phyloP scores from a whole-genome alignment of 106 monocot genomes.

The Iris macrosiphon region DNA sequence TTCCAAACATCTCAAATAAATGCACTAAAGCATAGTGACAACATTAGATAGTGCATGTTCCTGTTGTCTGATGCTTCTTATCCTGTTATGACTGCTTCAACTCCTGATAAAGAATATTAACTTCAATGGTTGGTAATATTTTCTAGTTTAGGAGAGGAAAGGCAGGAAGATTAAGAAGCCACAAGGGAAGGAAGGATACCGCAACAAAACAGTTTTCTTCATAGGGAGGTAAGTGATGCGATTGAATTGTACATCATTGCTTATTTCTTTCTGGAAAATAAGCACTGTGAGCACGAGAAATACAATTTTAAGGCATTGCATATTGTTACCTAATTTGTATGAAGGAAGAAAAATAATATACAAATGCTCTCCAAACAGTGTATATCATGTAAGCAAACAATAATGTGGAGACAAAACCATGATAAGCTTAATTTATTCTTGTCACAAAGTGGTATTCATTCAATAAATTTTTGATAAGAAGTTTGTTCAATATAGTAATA shows the following conservation, averaged over 20 bases:
- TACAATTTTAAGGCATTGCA: background rate
- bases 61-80: too few species aligned
- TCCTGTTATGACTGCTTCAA: background rate
- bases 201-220: conserved; percentile 22
- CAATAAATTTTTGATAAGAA: too few species aligned
- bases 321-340: background rate
- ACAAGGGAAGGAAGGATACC: conserved; percentile 21
- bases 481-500: too few species aligned
- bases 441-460: background rate
- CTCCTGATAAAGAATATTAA: conserved; percentile 3
- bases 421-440: background rate
- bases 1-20: background rate
- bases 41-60: too few species aligned
- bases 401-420: too few species aligned
- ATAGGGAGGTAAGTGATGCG: conserved; percentile 32
- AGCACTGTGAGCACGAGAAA: too few species aligned
- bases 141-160: conserved; percentile 11
- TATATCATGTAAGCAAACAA: too few species aligned
- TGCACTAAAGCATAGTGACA: too few species aligned
- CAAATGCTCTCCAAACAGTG: background rate
- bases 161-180: conserved; percentile 9
- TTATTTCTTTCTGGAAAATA: background rate
- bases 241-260: background rate
- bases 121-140: conserved; percentile 25
- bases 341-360: background rate